phyloP scores from a whole-genome alignment of 179 eudicot species.

The Nepenthes alata region DNA sequence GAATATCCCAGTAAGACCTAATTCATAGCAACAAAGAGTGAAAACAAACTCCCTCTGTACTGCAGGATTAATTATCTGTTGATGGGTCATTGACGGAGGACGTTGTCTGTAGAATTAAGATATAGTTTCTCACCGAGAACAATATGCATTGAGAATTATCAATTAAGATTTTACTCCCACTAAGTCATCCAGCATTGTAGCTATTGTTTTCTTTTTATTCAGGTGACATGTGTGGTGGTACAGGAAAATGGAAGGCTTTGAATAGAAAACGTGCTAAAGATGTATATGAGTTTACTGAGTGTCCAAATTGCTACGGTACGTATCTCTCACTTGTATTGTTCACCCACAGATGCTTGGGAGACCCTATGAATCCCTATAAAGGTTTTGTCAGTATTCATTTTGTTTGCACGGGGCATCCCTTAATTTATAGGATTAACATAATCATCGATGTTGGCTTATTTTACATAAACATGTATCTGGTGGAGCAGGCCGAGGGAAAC shows the following conservation, averaged over 20 bases:
- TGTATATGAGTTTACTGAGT: slow-evolving; percentile 81
- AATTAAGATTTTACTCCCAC: not conserved
- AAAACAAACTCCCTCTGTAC: no score
- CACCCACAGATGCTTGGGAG: no score
- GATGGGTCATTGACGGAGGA: no score
- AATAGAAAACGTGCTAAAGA: slow-evolving; percentile 93
- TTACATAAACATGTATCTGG: not conserved
- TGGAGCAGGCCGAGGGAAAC: slow-evolving; percentile 79
- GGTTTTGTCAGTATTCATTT: no score
- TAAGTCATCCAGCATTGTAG: not conserved
- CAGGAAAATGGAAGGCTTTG: slow-evolving; percentile 98
- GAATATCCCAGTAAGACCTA: not conserved
- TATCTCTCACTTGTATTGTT: not conserved
- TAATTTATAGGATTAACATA: no score
- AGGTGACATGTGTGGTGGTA: slow-evolving; percentile 99
- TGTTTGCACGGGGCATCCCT: no score
- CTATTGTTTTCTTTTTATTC: slow-evolving; percentile 27
- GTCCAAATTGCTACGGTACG: slow-evolving; percentile 86
- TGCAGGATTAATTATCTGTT: no score
- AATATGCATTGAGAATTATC: not conserved
- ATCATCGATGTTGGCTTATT: not conserved
- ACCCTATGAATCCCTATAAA: no score
- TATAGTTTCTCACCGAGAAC: no score
- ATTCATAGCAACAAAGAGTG: not conserved
- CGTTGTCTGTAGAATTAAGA: no score